phyloP scores from a whole-genome alignment of 2,329 filamentous ascomycete genomes.

The Leptographium lundbergii region DNA sequence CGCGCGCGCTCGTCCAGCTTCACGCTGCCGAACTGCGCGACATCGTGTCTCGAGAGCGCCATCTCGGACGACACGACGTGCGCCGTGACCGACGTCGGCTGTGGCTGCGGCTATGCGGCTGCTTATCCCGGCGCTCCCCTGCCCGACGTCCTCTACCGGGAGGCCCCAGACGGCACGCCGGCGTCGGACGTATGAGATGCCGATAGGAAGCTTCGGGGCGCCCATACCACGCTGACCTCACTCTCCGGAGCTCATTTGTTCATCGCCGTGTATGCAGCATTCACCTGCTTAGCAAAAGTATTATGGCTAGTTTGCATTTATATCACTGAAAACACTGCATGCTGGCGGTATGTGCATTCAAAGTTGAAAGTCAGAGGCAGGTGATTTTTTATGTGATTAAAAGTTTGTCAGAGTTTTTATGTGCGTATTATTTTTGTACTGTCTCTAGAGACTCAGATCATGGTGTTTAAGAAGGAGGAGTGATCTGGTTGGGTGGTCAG shows the following conservation, averaged over 20 bases:
- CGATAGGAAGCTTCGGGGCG: neutral
- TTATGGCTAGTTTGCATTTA: no score
- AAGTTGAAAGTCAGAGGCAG: neutral
- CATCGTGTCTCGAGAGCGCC: slow-evolving; percentile 5
- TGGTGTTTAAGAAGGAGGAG: neutral
- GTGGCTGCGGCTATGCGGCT: slow-evolving; percentile 6
- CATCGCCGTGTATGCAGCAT: no score
- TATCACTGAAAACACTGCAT: neutral
- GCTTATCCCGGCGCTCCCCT: slow-evolving; percentile 1
- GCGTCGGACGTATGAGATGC: slow-evolving; percentile 3
- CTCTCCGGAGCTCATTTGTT: no score
- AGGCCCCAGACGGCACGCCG: slow-evolving; percentile 1
- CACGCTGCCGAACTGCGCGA: slow-evolving; percentile 5
- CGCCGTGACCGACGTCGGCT: slow-evolving; percentile 3
- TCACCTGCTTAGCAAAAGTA: no score
- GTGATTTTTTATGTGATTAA: neutral
- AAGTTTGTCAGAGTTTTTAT: neutral
- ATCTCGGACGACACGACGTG: slow-evolving; percentile 9
- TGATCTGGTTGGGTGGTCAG: neutral
- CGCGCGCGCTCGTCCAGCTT: neutral
- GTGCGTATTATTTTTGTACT: neutral
- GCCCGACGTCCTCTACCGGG: slow-evolving; percentile 6
- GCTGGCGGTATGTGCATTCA: neutral
- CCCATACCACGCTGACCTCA: no score
- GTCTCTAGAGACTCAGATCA: neutral